Evolutionary conservation across 257 asterid species (phyloP).

Genomic region (Solanum commersonii): DNA sequence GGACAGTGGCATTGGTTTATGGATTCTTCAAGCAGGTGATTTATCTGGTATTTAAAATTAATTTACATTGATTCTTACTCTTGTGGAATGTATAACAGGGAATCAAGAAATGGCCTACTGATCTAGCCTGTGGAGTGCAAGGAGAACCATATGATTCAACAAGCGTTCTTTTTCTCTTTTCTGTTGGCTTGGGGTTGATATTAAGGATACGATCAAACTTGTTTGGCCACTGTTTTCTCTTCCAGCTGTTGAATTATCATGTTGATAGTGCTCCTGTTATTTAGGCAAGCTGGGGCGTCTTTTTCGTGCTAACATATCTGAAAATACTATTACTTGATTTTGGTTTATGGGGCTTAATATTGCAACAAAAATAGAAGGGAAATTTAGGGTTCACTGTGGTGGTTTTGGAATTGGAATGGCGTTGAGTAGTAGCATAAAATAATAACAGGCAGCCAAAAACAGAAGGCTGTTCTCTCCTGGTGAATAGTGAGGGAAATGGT

Average conservation of each 20-base stretch:
- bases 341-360: neutral
- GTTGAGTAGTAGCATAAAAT: neutral
- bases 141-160: neutral
- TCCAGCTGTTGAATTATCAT: neutral
- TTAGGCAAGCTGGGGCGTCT: neutral
- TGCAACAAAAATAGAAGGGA: neutral
- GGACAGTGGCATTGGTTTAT: constrained; percentile 94
- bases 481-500: neutral
- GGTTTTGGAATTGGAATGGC: neutral
- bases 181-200: neutral
- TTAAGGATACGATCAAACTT: neutral
- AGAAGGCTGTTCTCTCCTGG: neutral
- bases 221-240: neutral
- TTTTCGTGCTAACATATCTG: neutral
- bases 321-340: neutral
- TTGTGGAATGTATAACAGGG: neutral
- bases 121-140: neutral
- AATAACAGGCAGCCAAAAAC: neutral
- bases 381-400: neutral
- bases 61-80: neutral
- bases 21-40: constrained; percentile 93
- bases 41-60: neutral
- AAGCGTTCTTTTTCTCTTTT: neutral
- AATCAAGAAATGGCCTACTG: neutral
- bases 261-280: neutral